phyloP scores from a whole-genome alignment of 495 filamentous ascomycete species.

The Talaromyces trachyspermus region DNA sequence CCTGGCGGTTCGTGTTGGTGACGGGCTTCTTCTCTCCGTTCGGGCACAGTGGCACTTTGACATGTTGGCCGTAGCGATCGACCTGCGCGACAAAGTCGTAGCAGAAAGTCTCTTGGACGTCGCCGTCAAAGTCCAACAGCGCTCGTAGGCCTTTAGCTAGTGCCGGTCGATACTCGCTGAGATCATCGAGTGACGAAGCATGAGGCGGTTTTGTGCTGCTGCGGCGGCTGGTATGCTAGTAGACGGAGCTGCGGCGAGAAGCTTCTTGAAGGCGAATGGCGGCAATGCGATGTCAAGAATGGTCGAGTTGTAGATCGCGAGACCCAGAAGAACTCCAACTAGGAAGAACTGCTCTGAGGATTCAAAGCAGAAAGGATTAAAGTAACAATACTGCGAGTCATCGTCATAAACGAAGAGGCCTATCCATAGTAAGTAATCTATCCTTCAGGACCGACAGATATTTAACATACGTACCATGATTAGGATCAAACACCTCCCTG shows the following conservation, averaged over 20 bases:
- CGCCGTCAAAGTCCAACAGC: slow-evolving; percentile 75
- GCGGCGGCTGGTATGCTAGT: slow-evolving; percentile 44
- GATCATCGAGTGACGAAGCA: slow-evolving; percentile 72
- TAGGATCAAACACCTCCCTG: slow-evolving; percentile 85
- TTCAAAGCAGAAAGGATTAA: slow-evolving; percentile 87
- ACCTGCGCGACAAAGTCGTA: slow-evolving; percentile 74
- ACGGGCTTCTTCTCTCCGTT: slow-evolving; percentile 70
- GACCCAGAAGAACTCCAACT: slow-evolving; percentile 78
- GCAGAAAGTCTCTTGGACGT: slow-evolving; percentile 76
- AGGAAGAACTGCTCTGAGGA: slow-evolving; percentile 92
- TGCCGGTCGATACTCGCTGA: slow-evolving; percentile 73
- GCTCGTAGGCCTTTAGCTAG: slow-evolving; percentile 71
- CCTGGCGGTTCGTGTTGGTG: slow-evolving; percentile 75
- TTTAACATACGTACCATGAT: slow-evolving; percentile 67
- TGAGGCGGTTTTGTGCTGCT: slow-evolving; percentile 53
- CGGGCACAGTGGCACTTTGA: slow-evolving; percentile 61
- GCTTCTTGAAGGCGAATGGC: slow-evolving; percentile 87
- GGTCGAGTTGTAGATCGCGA: slow-evolving; percentile 95
- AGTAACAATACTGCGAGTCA: slow-evolving; percentile 91
- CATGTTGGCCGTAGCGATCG: slow-evolving; percentile 67
- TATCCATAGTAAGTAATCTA: too few relatives aligned
- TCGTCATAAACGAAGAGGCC: slow-evolving; percentile 90
- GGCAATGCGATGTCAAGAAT: slow-evolving; percentile 88
- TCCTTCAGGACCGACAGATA: too few relatives aligned
- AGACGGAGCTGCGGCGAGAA: slow-evolving; percentile 63